phyloP scores from a whole-genome alignment of 1,284 basidiomycete genomes.

The Tilletia horrida region DNA sequence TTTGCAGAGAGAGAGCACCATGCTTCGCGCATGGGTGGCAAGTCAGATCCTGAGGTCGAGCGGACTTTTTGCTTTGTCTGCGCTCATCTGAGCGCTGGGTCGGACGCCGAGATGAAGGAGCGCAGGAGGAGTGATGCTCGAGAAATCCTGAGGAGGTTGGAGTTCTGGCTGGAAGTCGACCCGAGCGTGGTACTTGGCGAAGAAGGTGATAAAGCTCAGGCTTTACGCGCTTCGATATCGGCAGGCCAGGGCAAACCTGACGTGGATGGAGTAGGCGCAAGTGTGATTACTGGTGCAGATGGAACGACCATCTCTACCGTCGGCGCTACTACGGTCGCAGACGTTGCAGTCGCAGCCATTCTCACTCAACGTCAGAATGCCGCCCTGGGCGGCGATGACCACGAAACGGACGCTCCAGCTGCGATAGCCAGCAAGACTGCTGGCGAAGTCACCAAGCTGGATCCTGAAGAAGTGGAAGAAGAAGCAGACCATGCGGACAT shows the following conservation, averaged over 20 bases:
- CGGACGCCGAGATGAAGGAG: conserved; percentile 7
- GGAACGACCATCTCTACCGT: background rate
- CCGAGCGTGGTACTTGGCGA: background rate
- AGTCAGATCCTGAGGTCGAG: background rate
- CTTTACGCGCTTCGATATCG: no score
- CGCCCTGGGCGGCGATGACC: background rate
- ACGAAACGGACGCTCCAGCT: no score
- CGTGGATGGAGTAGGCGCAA: background rate
- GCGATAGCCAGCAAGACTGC: background rate
- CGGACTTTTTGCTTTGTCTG: conserved; percentile 20
- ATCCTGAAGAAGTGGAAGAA: background rate
- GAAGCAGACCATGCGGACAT: conserved; percentile 9
- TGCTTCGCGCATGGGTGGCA: conserved; percentile 4
- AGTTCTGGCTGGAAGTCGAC: conserved; percentile 19
- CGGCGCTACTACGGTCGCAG: background rate
- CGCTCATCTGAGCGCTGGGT: conserved; percentile 17
- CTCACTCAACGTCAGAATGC: background rate
- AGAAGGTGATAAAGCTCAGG: background rate
- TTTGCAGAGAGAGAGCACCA: background rate
- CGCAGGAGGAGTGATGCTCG: conserved; percentile 9
- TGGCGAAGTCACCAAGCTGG: background rate
- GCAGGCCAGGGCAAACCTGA: no score
- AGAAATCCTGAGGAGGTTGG: conserved; percentile 12
- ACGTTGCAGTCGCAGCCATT: conserved; percentile 3
- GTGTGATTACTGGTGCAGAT: background rate